These are phyloP conservation scores for Mycocentrospora acerina DNA, from an alignment of 2,329 filamentous ascomycete species.

Conservation along the genomic window DNA sequence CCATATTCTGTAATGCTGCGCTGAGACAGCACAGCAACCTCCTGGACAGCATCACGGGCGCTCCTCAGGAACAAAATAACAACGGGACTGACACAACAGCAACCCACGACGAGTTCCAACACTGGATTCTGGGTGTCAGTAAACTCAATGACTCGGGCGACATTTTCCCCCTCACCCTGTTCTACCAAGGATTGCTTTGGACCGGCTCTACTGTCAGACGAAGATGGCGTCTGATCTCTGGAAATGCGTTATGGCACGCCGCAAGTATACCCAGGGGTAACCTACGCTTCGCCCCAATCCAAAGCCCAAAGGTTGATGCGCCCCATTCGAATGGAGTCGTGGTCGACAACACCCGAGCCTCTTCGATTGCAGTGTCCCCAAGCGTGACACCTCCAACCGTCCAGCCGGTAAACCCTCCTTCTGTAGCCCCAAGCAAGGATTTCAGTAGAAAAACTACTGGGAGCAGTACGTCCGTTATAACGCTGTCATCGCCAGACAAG, in stretches of 20 bases:
- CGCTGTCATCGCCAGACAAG: conserved; percentile 22
- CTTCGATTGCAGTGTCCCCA: conserved; percentile 5
- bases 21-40: conserved; percentile 31
- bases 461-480: conserved; percentile 19
- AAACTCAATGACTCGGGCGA: conserved; percentile 49
- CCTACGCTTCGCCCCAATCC: conserved; percentile 6
- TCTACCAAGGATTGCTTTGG: conserved; percentile 35
- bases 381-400: not conserved
- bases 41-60: conserved; percentile 26
- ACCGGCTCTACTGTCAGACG: conserved; percentile 30
- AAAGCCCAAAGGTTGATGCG: conserved; percentile 1
- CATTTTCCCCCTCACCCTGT: conserved; percentile 47
- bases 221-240: conserved; percentile 33
- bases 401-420: conserved; percentile 10
- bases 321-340: conserved; percentile 1
- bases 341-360: conserved; percentile 7
- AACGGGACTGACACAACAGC: conserved; percentile 4
- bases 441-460: conserved; percentile 19
- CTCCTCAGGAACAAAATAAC: conserved; percentile 1
- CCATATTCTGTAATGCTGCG: conserved; percentile 35
- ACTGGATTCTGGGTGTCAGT: conserved; percentile 47
- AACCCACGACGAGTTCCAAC: conserved; percentile 42
- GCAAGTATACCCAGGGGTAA: conserved; percentile 14
- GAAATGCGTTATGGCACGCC: conserved; percentile 20
- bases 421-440: conserved; percentile 12